Evolutionary conservation across 163 green algal species (phyloP).

Genomic region (Dunaliella salina): DNA sequence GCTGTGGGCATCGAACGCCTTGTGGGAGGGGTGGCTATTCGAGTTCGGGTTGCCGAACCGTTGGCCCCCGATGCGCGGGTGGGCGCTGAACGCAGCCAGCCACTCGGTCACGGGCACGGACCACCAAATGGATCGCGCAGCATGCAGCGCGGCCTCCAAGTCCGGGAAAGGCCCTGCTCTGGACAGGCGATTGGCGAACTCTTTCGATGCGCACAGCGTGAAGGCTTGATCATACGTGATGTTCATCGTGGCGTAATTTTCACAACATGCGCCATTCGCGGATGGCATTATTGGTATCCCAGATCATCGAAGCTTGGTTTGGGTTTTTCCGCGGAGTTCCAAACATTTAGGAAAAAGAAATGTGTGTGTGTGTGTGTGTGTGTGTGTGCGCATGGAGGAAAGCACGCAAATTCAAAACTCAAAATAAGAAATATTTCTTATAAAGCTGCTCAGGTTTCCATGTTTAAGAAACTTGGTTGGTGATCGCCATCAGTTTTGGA

Average conservation of each 20-base stretch:
- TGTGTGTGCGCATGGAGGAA: neutral
- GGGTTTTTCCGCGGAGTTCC: too few species aligned
- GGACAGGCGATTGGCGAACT: conserved; percentile 40
- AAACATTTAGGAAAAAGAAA: too few species aligned
- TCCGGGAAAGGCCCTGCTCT: conserved; percentile 32
- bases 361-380: conserved; percentile 5
- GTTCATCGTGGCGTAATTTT: neutral
- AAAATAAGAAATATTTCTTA: too few species aligned
- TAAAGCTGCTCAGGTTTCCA: too few species aligned
- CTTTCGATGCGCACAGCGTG: conserved; percentile 32
- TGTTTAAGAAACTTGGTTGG: too few species aligned
- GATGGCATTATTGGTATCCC: too few species aligned
- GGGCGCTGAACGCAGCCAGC: conserved; percentile 83
- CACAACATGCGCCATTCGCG: too few species aligned
- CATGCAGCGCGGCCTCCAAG: conserved; percentile 27
- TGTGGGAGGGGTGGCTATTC: conserved; percentile 22
- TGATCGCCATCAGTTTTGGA: too few species aligned
- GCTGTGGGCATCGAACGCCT: conserved; percentile 61
- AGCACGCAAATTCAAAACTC: too few species aligned
- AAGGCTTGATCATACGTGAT: conserved; percentile 27
- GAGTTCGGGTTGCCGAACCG: conserved; percentile 31
- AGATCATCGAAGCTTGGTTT: too few species aligned
- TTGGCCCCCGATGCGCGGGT: conserved; percentile 83
- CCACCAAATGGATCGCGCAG: conserved; percentile 60
- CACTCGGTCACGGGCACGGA: conserved; percentile 66